Evolutionary conservation across 225 moss, liverwort and hornwort species (phyloP), one percentile per base, ranked within the genome.

Genomic region (Physcomitrium patens): DNA sequence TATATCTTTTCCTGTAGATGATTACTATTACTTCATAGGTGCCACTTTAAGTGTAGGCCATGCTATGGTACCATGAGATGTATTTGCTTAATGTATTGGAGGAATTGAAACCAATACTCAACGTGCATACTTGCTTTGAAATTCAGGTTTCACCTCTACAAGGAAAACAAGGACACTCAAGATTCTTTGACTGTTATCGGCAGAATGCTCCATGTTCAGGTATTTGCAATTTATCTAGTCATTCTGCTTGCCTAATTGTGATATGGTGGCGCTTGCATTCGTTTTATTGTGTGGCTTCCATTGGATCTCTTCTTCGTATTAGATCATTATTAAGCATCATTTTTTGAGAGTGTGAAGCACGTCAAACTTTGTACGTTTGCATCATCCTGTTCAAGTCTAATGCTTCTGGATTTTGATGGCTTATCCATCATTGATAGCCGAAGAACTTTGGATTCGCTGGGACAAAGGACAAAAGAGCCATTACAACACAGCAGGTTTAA

Each of bases 151-250:
- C 82, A 81, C 72, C 90, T 99, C 45, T 99, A 83, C 54, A 99
- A 99, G 77, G 99, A 99, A 79, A 99, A 99, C 68, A 99, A 99
- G 81, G 94, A 95, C 81, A 99, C 95, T 15, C 93, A 93, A 75
- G 99, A 99, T 92, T 86, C 99, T 43, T 71, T 99, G 73, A 85
- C 89, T 67, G 90, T 99, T 27, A 88, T 99, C 31, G 86, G 93
- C 81, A 81, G 95, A 63, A 95, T 95, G 95, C 93, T 99, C 28
- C 90, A 90, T 69, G 78, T 91, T 57, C 91, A 90, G 85, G 97
- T 97, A 76, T 67, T 77, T 75, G 19, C 22, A 7, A 19, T 5
- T 61, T 48, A 26, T 54, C 64, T 52, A 10, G 58, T 19, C 58
- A 46, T 69, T 57, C 44, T 45, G 11, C 48, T 54, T 69, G 19